Conservation (phyloP, 176 grass and related monocot genomes). For the Raddia distichophylla region DNA sequence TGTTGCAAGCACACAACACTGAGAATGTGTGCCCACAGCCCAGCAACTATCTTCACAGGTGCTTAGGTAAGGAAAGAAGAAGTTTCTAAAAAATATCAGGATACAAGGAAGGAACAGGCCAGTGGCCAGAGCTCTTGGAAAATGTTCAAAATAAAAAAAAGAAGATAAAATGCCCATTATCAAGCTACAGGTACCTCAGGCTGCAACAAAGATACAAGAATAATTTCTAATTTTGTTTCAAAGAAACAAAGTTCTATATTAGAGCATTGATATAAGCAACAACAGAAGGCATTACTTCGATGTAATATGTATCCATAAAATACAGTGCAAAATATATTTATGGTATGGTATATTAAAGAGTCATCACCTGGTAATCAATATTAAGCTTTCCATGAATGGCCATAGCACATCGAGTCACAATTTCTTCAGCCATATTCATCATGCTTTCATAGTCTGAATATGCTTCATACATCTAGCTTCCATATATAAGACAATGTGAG, state of each 20-base stretch:
- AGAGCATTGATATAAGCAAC: constrained; percentile 18
- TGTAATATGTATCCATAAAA: neutral
- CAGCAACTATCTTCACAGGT: constrained; percentile 7
- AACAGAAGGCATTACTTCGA: constrained; percentile 23
- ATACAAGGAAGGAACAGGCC: too few relatives aligned
- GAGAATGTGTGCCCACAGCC: neutral
- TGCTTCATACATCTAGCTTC: constrained; percentile 96
- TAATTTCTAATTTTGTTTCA: constrained; percentile 19
- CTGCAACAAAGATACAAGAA: constrained; percentile 20
- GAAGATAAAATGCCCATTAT: too few relatives aligned
- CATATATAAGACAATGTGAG: constrained; percentile 41
- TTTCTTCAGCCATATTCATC: constrained; percentile 98
- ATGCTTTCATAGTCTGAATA: constrained; percentile 99
- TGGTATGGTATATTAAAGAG: constrained; percentile 26
- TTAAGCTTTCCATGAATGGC: constrained; percentile 74
- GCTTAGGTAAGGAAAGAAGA: constrained; percentile 19
- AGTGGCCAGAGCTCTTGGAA: too few relatives aligned
- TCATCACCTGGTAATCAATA: constrained; percentile 85
- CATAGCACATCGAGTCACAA: constrained; percentile 82
- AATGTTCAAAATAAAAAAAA: too few relatives aligned
- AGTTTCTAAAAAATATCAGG: too few relatives aligned
- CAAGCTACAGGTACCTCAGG: constrained; percentile 11
- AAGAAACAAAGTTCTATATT: constrained; percentile 5
- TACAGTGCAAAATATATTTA: constrained; percentile 17
- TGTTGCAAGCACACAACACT: too few relatives aligned